Conservation (phyloP, 305 asterid species). For the Rubia balearica region DNA sequence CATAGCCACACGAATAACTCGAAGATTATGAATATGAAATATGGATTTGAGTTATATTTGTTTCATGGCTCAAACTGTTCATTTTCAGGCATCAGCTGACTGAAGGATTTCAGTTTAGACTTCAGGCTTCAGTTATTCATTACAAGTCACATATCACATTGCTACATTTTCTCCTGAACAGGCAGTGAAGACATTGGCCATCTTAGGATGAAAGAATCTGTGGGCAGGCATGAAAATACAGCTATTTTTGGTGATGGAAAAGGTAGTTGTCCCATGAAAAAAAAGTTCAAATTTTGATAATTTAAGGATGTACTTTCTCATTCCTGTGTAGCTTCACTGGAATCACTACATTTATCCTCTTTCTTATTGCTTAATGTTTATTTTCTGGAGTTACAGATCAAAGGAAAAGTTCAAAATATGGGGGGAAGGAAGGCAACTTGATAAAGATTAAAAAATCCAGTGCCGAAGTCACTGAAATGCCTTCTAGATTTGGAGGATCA, state of each 20-base stretch:
- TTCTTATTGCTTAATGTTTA: constrained; percentile 2
- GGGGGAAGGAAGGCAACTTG: constrained; percentile 41
- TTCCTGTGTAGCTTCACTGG: not conserved
- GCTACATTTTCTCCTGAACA: constrained; percentile 7
- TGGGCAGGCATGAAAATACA: constrained; percentile 27
- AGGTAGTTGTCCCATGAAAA: constrained; percentile 21
- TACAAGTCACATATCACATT: constrained; percentile 2
- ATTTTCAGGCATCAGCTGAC: not conserved
- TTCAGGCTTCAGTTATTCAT: not conserved
- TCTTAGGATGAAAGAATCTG: constrained; percentile 9
- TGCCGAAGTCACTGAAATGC: constrained; percentile 32
- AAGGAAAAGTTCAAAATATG: constrained; percentile 33
- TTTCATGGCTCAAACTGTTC: not conserved
- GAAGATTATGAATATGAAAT: not conserved
- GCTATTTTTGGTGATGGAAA: constrained; percentile 32
- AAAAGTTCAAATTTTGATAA: not conserved
- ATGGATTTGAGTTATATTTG: not conserved
- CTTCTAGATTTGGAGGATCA: constrained; percentile 34
- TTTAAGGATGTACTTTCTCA: not conserved
- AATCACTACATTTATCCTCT: not conserved
- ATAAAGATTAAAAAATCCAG: constrained; percentile 48
- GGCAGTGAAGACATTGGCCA: constrained; percentile 22
- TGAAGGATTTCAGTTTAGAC: not conserved
- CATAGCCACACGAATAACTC: not conserved
- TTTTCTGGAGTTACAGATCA: constrained; percentile 31